Evolutionary conservation across 176 grass and related monocot genomes (phyloP).

Genomic region (Dendrocalamus sinicus): DNA sequence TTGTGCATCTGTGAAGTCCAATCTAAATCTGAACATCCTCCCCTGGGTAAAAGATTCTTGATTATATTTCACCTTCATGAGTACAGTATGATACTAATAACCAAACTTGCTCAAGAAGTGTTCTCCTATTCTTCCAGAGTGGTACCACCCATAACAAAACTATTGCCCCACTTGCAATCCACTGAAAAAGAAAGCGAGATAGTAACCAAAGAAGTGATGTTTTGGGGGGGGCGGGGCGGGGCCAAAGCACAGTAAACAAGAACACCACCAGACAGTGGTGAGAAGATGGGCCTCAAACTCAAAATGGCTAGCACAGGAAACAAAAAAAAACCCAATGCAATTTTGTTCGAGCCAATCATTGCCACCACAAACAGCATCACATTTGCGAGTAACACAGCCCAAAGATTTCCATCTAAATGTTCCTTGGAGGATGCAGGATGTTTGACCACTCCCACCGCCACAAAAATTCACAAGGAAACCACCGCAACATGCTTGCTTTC

Average conservation of each 20-base stretch:
- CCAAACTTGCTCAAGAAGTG: conserved; percentile 29
- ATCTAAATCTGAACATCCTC: conserved; percentile 25
- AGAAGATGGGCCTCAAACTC: conserved; percentile 35
- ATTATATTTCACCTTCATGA: conserved; percentile 8
- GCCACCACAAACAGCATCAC: conserved; percentile 10
- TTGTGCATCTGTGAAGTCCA: conserved; percentile 32
- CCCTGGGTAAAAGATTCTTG: conserved; percentile 12
- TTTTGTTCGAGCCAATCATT: conserved; percentile 14
- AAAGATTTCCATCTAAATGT: conserved; percentile 32
- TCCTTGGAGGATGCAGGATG: not conserved
- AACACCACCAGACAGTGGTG: not conserved
- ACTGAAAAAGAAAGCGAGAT: conserved; percentile 33
- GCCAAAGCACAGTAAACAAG: conserved; percentile 22
- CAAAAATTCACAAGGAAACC: conserved; percentile 4
- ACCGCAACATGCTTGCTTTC: conserved; percentile 6
- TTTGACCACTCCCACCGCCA: not conserved
- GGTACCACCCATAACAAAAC: conserved; percentile 14
- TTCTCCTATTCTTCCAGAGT: conserved; percentile 38
- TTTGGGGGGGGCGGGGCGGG: too few species aligned
- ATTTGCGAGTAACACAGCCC: conserved; percentile 7
- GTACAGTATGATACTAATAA: not conserved
- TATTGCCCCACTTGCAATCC: conserved; percentile 5
- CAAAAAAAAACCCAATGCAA: conserved; percentile 32
- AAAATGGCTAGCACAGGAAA: conserved; percentile 35
- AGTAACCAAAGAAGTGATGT: not conserved